A percentile compares a stretch with the other conserved stretches of the same genome.
These are phyloP conservation scores for Gossypium stocksii DNA, from an alignment of 345 rosid species.

Conservation along the genomic window DNA sequence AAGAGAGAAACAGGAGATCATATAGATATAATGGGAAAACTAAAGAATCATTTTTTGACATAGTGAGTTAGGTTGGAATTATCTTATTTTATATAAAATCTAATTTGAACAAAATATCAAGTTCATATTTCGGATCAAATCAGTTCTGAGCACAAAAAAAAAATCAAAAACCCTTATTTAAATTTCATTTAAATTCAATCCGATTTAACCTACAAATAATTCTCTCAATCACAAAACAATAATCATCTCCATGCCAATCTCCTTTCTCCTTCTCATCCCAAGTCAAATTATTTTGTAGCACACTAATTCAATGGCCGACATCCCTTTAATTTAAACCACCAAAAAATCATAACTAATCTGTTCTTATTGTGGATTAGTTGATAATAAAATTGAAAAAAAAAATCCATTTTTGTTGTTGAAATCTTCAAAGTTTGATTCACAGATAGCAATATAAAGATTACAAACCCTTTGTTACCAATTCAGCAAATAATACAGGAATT, in stretches of 20 bases:
- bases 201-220: accelerated
- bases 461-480: neutral
- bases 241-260: no score
- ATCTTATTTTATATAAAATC: no score
- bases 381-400: neutral
- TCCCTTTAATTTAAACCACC: neutral
- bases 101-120: no score
- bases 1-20: no score
- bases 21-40: no score
- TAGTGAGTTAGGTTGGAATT: no score
- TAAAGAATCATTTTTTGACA: no score
- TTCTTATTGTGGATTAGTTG: neutral
- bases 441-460: neutral
- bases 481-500: conserved; percentile 45
- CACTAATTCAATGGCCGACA: neutral
- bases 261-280: no score
- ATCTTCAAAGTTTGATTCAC: neutral
- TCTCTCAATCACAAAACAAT: no score
- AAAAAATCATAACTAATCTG: neutral
- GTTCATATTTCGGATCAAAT: no score
- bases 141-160: accelerated
- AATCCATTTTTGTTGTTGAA: neutral
- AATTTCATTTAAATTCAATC: accelerated
- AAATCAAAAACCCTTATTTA: no score
- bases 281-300: neutral